Conservation (phyloP, 768 basidiomycete species). For the Termitomyces sp. region DNA sequence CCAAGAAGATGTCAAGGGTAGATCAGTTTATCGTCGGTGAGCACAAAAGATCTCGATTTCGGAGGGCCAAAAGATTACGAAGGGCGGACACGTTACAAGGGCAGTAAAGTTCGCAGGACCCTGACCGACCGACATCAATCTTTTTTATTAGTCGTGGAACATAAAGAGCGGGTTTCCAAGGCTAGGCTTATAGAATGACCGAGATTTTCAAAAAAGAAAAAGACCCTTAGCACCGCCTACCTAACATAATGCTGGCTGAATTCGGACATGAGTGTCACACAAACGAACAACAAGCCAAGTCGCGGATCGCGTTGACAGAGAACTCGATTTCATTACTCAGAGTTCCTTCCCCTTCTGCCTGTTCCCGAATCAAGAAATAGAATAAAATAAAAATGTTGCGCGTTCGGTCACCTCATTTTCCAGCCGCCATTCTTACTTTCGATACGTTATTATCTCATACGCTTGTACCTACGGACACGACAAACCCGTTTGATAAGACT, state of each 20-base stretch:
- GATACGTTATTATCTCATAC: conserved; percentile 9
- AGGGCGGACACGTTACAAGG: background rate
- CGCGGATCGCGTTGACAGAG: conserved; percentile 21
- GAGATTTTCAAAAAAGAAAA: background rate
- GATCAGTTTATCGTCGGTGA: conserved; percentile 14
- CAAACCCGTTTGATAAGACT: conserved; percentile 16
- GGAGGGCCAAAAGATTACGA: conserved; percentile 18
- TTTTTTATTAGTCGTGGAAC: background rate
- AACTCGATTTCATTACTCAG: conserved; percentile 9
- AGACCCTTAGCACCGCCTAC: background rate
- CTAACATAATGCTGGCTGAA: conserved; percentile 3
- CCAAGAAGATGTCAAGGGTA: conserved; percentile 14
- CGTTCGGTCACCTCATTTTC: background rate
- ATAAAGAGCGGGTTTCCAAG: conserved; percentile 6
- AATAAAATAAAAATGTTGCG: background rate
- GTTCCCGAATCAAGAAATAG: background rate
- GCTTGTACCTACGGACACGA: conserved; percentile 6
- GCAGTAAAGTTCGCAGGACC: background rate
- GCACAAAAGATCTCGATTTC: conserved; percentile 13
- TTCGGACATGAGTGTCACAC: conserved; percentile 15
- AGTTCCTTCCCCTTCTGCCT: conserved; percentile 1
- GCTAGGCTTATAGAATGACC: background rate
- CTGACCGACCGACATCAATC: background rate
- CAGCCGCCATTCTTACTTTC: background rate
- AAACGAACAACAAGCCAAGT: conserved; percentile 10